A percentile compares a stretch with the other conserved stretches of the same genome.
These are phyloP conservation scores for Pseudogymnoascus sp. DNA, from an alignment of 2,329 filamentous ascomycete species.

Conservation along the genomic window DNA sequence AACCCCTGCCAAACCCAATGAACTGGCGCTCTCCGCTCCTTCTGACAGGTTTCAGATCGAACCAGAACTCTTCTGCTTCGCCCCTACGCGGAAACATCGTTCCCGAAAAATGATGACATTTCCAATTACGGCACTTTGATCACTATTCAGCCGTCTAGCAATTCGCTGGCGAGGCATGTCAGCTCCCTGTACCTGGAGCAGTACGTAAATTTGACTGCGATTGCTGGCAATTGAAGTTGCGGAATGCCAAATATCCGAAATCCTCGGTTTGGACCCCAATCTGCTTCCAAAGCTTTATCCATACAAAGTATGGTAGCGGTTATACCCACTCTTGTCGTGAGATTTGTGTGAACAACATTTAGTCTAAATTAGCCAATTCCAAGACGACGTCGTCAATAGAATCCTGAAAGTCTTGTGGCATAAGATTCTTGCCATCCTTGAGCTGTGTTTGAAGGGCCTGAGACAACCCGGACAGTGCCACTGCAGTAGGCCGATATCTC, in stretches of 20 bases:
- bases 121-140: background rate
- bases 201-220: background rate
- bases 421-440: slow-evolving; percentile 21
- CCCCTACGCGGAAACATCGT: background rate
- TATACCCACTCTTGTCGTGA: too few relatives aligned
- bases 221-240: background rate
- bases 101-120: slow-evolving; percentile 2
- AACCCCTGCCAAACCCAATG: background rate
- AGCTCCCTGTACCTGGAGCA: background rate
- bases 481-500: slow-evolving; percentile 43
- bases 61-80: background rate
- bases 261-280: background rate
- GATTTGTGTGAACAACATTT: background rate
- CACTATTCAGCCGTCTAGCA: background rate
- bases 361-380: slow-evolving; percentile 9
- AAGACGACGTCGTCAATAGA: slow-evolving; percentile 38
- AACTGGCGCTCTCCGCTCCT: background rate
- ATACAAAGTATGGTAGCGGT: background rate
- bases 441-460: slow-evolving; percentile 14
- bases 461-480: slow-evolving; percentile 40
- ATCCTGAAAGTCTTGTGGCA: slow-evolving; percentile 31
- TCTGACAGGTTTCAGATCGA: background rate
- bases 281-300: background rate
- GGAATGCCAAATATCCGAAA: background rate
- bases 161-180: background rate